Evolutionary conservation across 2,329 filamentous ascomycete species (phyloP).

Genomic region (Diaporthe eres): DNA sequence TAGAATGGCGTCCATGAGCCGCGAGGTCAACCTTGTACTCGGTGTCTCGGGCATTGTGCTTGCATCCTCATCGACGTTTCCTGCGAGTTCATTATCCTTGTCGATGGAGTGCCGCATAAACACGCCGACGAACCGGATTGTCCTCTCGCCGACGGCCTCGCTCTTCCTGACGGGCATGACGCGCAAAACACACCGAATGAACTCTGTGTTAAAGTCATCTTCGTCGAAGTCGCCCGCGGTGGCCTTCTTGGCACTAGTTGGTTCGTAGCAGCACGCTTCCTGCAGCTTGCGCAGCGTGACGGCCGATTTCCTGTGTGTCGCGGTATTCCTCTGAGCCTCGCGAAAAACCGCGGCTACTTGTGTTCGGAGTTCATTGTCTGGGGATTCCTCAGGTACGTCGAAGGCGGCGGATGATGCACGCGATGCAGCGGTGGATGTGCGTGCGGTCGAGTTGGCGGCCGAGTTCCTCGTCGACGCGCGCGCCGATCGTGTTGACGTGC

Average conservation of each 20-base stretch:
- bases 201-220: conserved; percentile 88
- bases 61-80: conserved; percentile 76
- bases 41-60: conserved; percentile 86
- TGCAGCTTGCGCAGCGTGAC: conserved; percentile 92
- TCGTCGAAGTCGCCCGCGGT: conserved; percentile 81
- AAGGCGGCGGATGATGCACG: conserved; percentile 60
- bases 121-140: conserved; percentile 87
- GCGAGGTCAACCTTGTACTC: conserved; percentile 81
- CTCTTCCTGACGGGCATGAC: conserved; percentile 92
- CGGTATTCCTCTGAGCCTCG: conserved; percentile 90
- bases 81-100: conserved; percentile 78
- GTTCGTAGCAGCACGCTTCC: conserved; percentile 83
- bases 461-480: conserved; percentile 60
- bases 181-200: conserved; percentile 85
- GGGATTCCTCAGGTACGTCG: conserved; percentile 79
- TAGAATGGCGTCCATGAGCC: conserved; percentile 80
- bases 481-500: conserved; percentile 62
- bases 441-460: conserved; percentile 57
- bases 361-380: conserved; percentile 77
- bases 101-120: conserved; percentile 83
- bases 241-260: conserved; percentile 64
- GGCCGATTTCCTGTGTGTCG: conserved; percentile 89
- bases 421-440: conserved; percentile 60
- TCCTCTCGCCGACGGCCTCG: conserved; percentile 87
- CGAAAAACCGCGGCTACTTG: conserved; percentile 81